Percentiles rank a stretch among this genome's conserved stretches.
Evolutionary conservation across 116 monocot genomes (phyloP).

Genomic region (Thalassia testudinum): DNA sequence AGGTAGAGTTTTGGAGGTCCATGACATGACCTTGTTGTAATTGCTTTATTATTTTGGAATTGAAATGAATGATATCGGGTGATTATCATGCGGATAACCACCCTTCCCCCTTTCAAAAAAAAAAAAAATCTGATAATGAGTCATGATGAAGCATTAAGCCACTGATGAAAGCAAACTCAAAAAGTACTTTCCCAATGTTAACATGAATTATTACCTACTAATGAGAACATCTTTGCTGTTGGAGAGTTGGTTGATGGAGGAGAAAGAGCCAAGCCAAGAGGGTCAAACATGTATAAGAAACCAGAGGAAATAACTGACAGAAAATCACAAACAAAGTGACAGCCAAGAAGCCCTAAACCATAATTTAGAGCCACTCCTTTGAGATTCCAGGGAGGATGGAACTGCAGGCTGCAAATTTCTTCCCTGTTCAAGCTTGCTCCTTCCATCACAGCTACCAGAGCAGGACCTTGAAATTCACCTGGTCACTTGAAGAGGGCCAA

Average conservation of each 20-base stretch:
- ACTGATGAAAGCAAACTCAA: no score
- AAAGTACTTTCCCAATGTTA: background rate
- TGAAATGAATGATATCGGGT: no score
- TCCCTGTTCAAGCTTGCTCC: slow-evolving; percentile 62
- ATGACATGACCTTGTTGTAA: no score
- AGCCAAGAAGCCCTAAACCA: slow-evolving; percentile 79
- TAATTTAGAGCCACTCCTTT: slow-evolving; percentile 59
- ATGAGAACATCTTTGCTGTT: slow-evolving; percentile 72
- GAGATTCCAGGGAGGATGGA: slow-evolving; percentile 90
- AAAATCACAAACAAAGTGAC: slow-evolving; percentile 75
- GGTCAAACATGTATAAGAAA: slow-evolving; percentile 87
- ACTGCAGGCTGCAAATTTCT: slow-evolving; percentile 68
- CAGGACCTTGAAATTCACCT: slow-evolving; percentile 95
- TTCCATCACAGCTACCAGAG: slow-evolving; percentile 67
- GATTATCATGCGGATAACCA: no score
- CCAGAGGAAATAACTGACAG: slow-evolving; percentile 72
- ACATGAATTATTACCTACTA: slow-evolving; percentile 40
- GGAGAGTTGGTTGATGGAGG: slow-evolving; percentile 36
- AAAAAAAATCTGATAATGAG: no score
- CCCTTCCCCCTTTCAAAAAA: no score
- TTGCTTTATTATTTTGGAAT: no score
- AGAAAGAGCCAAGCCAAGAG: slow-evolving; percentile 75
- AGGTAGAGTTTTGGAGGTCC: no score
- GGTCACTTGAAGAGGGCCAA: slow-evolving; percentile 2
- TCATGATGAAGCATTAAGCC: no score